phyloP scores from a whole-genome alignment of 2,329 filamentous ascomycete species.

The Alternaria gansuensis region DNA sequence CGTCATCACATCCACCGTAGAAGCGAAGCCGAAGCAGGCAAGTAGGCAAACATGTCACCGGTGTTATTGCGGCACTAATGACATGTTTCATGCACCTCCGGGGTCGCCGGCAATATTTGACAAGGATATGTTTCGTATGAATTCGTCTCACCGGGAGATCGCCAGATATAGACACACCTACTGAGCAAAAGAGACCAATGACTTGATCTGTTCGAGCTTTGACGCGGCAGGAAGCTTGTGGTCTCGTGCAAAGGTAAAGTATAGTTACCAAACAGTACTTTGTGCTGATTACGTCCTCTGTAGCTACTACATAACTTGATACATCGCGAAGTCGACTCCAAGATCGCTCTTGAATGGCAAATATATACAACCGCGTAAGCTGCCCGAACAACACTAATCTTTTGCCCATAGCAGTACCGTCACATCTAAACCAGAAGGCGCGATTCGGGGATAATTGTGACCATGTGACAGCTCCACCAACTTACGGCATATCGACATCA shows the following conservation, averaged over 20 bases:
- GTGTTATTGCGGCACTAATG: background rate
- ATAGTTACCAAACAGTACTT: background rate
- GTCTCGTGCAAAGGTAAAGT: background rate
- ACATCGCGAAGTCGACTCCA: too few species aligned
- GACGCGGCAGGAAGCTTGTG: background rate
- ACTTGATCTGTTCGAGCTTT: too few species aligned
- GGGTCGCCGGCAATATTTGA: background rate
- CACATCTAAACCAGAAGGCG: too few species aligned
- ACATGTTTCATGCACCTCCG: slow-evolving; percentile 6
- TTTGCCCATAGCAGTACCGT: too few species aligned
- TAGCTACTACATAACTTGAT: too few species aligned
- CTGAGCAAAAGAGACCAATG: too few species aligned
- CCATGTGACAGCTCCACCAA: too few species aligned
- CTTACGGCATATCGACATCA: too few species aligned
- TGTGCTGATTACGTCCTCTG: background rate
- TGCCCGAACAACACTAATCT: too few species aligned
- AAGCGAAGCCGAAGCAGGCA: background rate
- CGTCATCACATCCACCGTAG: background rate
- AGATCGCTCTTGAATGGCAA: too few species aligned
- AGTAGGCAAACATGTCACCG: slow-evolving; percentile 2
- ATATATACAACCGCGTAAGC: too few species aligned
- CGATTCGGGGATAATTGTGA: too few species aligned
- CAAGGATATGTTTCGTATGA: slow-evolving; percentile 8
- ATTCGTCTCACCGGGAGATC: background rate
- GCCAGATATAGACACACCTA: background rate